These are phyloP conservation scores for Aspergillus funiculosus DNA, from an alignment of 495 filamentous ascomycete genomes.

Conservation along the genomic window DNA sequence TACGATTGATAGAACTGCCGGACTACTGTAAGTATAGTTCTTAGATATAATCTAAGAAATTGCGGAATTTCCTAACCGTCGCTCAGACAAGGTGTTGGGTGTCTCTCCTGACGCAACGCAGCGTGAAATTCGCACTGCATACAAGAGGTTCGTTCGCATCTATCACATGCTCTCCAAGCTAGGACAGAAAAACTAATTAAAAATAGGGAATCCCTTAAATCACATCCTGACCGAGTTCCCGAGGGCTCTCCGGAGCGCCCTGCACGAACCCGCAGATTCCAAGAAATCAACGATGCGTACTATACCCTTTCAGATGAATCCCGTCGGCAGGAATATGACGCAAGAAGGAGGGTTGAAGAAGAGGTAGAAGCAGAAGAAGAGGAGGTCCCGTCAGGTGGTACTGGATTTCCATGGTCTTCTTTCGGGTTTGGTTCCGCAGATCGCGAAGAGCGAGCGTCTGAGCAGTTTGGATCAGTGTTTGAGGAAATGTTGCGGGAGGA, in stretches of 20 bases:
- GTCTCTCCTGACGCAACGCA: conserved; percentile 66
- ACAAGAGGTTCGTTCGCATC: conserved; percentile 64
- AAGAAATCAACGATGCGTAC: conserved; percentile 96
- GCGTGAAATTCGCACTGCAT: conserved; percentile 87
- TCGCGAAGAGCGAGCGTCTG: conserved; percentile 50
- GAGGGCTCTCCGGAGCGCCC: conserved; percentile 76
- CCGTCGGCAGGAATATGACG: conserved; percentile 86
- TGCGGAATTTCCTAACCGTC: neutral
- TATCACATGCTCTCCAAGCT: conserved; percentile 1
- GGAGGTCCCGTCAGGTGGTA: conserved; percentile 48
- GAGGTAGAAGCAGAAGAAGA: conserved; percentile 54
- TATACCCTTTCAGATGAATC: conserved; percentile 80
- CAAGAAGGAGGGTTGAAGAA: conserved; percentile 52
- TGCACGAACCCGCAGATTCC: conserved; percentile 83
- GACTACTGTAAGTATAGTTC: conserved; percentile 28
- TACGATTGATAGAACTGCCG: conserved; percentile 19
- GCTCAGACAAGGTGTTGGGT: conserved; percentile 60
- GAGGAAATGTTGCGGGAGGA: conserved; percentile 98
- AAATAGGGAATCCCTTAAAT: conserved; percentile 78
- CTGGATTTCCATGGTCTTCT: conserved; percentile 54
- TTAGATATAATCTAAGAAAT: neutral
- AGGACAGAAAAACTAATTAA: neutral
- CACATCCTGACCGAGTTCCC: conserved; percentile 89
- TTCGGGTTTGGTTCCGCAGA: conserved; percentile 51
- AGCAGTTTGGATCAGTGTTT: conserved; percentile 86